A percentile compares a stretch with the other conserved stretches of the same genome.
Evolutionary conservation across 768 basidiomycete species (phyloP).

Genomic region (Cubamyces sp.): DNA sequence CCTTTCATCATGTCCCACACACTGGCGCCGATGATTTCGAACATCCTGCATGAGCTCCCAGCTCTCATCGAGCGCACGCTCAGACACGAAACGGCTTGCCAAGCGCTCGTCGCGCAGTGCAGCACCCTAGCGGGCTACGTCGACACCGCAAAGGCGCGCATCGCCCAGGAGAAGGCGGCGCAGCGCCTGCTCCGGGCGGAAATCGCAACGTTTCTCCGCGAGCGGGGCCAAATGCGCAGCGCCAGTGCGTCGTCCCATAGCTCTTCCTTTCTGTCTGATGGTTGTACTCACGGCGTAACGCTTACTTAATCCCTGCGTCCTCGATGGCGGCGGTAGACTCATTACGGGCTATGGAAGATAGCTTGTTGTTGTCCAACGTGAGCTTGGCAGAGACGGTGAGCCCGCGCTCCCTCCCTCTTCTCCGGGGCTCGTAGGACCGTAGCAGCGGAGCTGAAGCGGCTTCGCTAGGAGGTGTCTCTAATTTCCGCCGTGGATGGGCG

Average conservation of each 20-base stretch:
- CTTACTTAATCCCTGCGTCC: background rate
- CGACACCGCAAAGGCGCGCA: slow-evolving; percentile 16
- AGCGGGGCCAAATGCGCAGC: slow-evolving; percentile 5
- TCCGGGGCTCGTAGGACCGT: no score
- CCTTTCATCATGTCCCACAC: background rate
- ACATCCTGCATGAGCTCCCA: slow-evolving; percentile 19
- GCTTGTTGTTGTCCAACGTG: background rate
- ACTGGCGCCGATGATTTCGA: slow-evolving; percentile 11
- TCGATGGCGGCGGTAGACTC: slow-evolving; percentile 2
- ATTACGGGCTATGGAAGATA: slow-evolving; percentile 4
- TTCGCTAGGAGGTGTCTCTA: background rate
- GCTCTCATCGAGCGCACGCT: slow-evolving; percentile 19
- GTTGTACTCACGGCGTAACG: background rate
- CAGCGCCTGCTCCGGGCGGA: slow-evolving; percentile 17
- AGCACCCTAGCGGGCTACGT: slow-evolving; percentile 12
- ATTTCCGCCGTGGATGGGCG: background rate
- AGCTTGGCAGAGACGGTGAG: slow-evolving; percentile 7
- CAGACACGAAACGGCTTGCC: slow-evolving; percentile 20
- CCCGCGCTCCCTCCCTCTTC: background rate
- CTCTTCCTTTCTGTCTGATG: background rate
- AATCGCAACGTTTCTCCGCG: slow-evolving; percentile 11
- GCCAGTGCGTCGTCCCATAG: background rate
- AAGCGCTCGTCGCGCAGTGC: slow-evolving; percentile 23
- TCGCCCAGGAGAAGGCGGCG: slow-evolving; percentile 24
- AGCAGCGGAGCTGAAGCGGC: background rate